Base-by-base conservation (phyloP, 2,329 filamentous ascomycete genomes). In the Tolypocladium paradoxum region DNA sequence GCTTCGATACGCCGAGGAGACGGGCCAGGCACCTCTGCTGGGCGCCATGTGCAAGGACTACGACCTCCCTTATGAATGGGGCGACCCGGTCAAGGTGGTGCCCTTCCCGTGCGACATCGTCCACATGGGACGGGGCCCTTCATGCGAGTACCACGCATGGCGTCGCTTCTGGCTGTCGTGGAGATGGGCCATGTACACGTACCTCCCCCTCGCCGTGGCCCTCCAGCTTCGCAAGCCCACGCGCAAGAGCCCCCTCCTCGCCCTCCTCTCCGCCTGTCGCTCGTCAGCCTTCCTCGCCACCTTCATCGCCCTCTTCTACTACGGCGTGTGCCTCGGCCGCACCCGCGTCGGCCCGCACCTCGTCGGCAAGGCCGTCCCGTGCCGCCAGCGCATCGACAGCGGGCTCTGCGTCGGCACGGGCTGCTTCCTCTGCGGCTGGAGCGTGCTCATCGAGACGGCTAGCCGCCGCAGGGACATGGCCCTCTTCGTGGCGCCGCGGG, bases 41-140 rank as follows among this genome's bases (percentile, higher is more conserved):
- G 75, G 82, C 58, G 73, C 76, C 56, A 88, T 95, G 83, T 90
- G 86, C 64, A 72, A 70, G 56, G 86, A 93, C 59, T 85, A 86
- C 67, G 71, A 72, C 33, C 81, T 83, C 73, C 88, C 89, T 0
- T 62, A 74, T n/a, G 70, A 72, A 53, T 90, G 84, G 79, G 89
- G 87, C 22, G 84, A 95, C 66, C 88, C 89, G 1, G 75, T 77
- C 20, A 74, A 76, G 53, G 79, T 83, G 0, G 70, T 85, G 11
- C 90, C 89, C 0, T 85, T 92, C 54, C 88, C 88, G 1, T 95
- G 90, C 69, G 84, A 90, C 65, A 75, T 95, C 58, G 88, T 93
- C 3, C 90, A 95, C 70, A 89, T 90, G 82, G 86, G 86, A 52
- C 77, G 76, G 56, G 86, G 88, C 2, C 76, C 81, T 2, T 88